Evolutionary conservation across 1,284 basidiomycete genomes (phyloP), one percentile per base, ranked within the genome.

Genomic region (Sphaerobolus stellatus): DNA sequence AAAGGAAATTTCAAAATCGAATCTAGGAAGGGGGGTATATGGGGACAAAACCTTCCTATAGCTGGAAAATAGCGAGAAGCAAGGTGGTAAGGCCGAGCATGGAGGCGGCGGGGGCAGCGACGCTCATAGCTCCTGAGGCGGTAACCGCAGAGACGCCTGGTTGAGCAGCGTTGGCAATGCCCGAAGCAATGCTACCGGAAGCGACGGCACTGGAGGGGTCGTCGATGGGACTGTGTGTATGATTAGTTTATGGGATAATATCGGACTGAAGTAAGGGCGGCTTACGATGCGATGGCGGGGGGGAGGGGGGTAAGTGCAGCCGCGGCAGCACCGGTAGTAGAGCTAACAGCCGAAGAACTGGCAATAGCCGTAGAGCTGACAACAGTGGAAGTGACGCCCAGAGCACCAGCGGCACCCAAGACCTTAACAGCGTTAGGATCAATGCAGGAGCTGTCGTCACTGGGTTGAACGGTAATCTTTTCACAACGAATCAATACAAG

Each of bases 401-500:
- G 27, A 48, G 52, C 24, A 25, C 18, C 25, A 5, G 31, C 28
- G 11, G 43, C 52, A 45, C 18, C 18, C 20, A 48, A 33, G 9
- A 36, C 45, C 22, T 54, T n/a, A 22, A 40, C 40, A 16, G 64
- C 51, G 18, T 59, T 56, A 33, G 46, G 53, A 27, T 64, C 40
- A 43, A 80, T 57, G 72, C 86, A 88, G 40, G 81, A 79, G 24
- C 67, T 55, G 62, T 84, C 75, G 58, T 64, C 64, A 68, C 80
- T 79, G 28, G 58, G 53, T 45, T 64, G 70, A 49, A 90, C 75
- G 41, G 75, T 80, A 59, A 87, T 72, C 87, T 89, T 20, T 54
- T 20, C 61, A 30, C 34, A 45, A 57, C 30, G 48, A 34, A 20
- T 44, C 28, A 56, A 44, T 45, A 43, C 43, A 24, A 36, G 25